phyloP scores from a whole-genome alignment of 257 asterid species.

The Eustoma russellianum region DNA sequence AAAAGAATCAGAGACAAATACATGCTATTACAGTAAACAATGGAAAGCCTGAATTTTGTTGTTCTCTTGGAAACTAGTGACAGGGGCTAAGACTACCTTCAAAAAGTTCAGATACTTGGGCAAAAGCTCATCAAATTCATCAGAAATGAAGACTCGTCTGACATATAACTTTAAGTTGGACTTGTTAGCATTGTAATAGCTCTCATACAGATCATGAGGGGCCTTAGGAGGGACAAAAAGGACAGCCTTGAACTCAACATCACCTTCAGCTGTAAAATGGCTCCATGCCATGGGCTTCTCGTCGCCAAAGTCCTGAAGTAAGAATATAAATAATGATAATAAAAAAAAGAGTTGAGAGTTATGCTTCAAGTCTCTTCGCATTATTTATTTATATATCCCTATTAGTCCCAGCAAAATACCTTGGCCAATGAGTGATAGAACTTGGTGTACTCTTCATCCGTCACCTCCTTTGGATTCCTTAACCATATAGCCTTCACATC shows the following conservation, averaged over 20 bases:
- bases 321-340: conserved; percentile 7
- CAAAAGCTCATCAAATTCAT: conserved; percentile 84
- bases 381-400: too few species aligned
- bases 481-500: conserved; percentile 92
- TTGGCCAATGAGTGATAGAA: conserved; percentile 82
- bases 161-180: conserved; percentile 80
- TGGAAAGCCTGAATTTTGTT: background rate
- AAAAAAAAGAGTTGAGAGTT: background rate
- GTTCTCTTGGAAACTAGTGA: background rate
- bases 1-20: background rate
- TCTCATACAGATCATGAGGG: conserved; percentile 85
- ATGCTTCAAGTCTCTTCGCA: background rate
- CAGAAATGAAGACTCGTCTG: conserved; percentile 85
- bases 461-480: conserved; percentile 82
- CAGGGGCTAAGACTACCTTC: conserved; percentile 37
- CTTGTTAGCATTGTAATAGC: conserved; percentile 71
- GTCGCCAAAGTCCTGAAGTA: conserved; percentile 64
- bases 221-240: conserved; percentile 92
- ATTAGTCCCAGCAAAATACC: conserved; percentile 24
- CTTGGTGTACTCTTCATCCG: conserved; percentile 74
- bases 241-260: conserved; percentile 89
- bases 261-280: conserved; percentile 94
- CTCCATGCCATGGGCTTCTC: conserved; percentile 90
- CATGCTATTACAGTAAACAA: background rate
- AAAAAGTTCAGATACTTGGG: conserved; percentile 87